Evolutionary conservation across 768 basidiomycete species (phyloP), one percentile per base, ranked within the genome.

Genomic region (Terana coerulea): DNA sequence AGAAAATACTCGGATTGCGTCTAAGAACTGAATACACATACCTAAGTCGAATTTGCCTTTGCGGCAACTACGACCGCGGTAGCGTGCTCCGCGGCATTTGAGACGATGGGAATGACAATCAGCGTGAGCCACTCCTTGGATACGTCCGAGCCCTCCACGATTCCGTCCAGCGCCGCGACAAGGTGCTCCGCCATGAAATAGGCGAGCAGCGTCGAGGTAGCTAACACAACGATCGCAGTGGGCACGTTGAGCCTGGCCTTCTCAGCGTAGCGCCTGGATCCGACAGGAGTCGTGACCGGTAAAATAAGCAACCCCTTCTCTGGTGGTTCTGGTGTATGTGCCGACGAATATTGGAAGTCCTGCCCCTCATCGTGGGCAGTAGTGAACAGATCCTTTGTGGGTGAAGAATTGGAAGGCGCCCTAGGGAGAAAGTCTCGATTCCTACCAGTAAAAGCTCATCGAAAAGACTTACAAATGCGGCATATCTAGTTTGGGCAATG

Each of bases 361-460:
- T n/a, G n/a, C n/a, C n/a, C n/a, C n/a, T n/a, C n/a, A n/a, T n/a
- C n/a, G n/a, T n/a, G n/a, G n/a, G n/a, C n/a, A 29, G 51, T 59
- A 31, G 44, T 42, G 67, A 75, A 75, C 17, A 75, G 60, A 51
- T 74, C 69, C 49, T n/a, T 71, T 72, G 58, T 79, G 78, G 6
- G 77, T 75, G 63, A 75, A 77, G 65, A 80, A 77, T 58, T 79
- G 78, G 67, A 80, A 79, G 55, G 75, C 63, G 41, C 79, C 68
- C 66, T 78, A 66, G 15, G 65, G 59, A 28, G 39, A 37, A 50
- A 3, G 22, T 9, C 41, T 19, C 4, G n/a, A 28, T 36, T 17
- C 57, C 45, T n/a, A 26, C n/a, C 21, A n/a, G 22, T 19, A 30
- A 53, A 19, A 30, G 14, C 14, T 19, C 5, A 11, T 36, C 28